Base-by-base conservation (phyloP, 768 basidiomycete genomes). In the Hebeloma cylindrosporum region DNA sequence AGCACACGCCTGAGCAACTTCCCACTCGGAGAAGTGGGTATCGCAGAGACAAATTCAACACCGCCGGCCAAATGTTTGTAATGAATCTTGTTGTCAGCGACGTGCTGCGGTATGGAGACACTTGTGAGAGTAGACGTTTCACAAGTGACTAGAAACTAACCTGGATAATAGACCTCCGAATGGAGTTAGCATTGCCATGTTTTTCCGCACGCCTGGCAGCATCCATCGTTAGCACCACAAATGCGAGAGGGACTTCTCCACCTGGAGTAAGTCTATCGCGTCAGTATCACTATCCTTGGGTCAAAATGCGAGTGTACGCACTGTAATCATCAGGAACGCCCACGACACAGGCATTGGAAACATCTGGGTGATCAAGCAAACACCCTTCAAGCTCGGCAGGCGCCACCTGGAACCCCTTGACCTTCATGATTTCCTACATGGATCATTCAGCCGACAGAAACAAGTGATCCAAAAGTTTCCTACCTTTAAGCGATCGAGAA, bases 401-500 rank as follows among this genome's bases (percentile, higher is more conserved):
- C 1, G 78, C 78, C 3, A 83, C 79, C 56, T 78, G 67, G 51
- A 68, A 71, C n/a, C 70, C 73, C 36, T 71, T 69, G 22, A 81
- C 77, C 62, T 87, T 85, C 58, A 85, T 69, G 43, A 83, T 75
- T 67, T 85, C 83, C 81, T 81, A 42, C 23, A 7, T 25, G 2
- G 35, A 34, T 11, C 7, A 14, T 11, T 29, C 5, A 30, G 5
- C 18, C 20, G 29, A 8, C 5, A 3, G 7, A 9, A 30, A n/a
- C 13, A 30, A 25, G 18, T 8, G 7, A n/a, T 6, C 20, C 20
- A 39, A 9, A n/a, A 16, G 28, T 13, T 8, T 26, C 17, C 6
- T 30, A 79, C 82, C 73, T 85, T 87, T 46, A 85, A 59, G 11
- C 85, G 78, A 59, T 87, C 85, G 2, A 87, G 74, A 23, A 87